Conservation (phyloP, 1,284 basidiomycete species). For the Ganoderma meredithae region DNA sequence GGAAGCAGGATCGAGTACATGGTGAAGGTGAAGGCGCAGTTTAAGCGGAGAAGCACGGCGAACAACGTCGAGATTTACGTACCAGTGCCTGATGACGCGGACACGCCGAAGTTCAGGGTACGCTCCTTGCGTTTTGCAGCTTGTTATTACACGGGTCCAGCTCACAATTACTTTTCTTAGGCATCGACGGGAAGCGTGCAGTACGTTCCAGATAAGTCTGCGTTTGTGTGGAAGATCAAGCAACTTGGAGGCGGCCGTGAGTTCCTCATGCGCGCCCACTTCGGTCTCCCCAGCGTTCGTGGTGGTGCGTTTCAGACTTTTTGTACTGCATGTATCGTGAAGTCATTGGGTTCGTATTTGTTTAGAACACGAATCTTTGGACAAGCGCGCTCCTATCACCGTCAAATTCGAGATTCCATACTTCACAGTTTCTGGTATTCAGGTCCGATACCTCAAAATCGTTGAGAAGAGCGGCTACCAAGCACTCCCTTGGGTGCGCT, state of each 20-base stretch:
- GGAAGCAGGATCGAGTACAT: constrained; percentile 97
- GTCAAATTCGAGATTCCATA: constrained; percentile 99
- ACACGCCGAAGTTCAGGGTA: constrained; percentile 96
- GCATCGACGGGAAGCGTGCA: constrained; percentile 92
- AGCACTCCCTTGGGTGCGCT: constrained; percentile 90
- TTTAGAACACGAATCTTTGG: constrained; percentile 77
- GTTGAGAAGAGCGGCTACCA: constrained; percentile 99
- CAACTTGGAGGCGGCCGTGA: constrained; percentile 92
- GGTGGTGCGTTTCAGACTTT: constrained; percentile 63
- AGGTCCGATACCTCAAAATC: constrained; percentile 96
- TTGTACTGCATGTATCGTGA: background rate
- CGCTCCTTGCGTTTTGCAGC: constrained; percentile 34
- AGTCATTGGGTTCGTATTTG: constrained; percentile 6
- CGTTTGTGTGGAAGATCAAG: constrained; percentile 99
- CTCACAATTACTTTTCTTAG: constrained; percentile 47
- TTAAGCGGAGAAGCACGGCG: constrained; percentile 95
- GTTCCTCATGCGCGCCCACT: constrained; percentile 96
- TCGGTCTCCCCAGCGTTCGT: constrained; percentile 90
- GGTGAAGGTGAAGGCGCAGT: constrained; percentile 98
- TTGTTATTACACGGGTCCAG: background rate
- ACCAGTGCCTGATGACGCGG: constrained; percentile 97
- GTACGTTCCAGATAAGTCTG: constrained; percentile 95
- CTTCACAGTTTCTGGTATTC: constrained; percentile 96
- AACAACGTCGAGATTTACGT: constrained; percentile 99
- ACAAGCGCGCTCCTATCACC: constrained; percentile 93